phyloP scores from a whole-genome alignment of 2,329 filamentous ascomycete genomes.

The Exophiala oligosperma region DNA sequence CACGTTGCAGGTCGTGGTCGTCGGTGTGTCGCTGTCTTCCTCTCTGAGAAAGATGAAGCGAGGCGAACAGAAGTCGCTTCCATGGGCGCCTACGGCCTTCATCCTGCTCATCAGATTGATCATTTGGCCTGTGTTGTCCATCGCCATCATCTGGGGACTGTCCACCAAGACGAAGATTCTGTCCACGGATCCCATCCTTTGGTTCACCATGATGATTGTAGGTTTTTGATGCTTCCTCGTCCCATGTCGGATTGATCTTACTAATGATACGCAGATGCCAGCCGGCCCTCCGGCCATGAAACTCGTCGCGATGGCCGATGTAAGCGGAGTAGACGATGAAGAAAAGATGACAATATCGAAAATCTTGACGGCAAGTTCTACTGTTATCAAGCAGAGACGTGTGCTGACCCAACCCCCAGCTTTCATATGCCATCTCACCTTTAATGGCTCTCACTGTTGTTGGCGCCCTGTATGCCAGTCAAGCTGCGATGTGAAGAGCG shows the following conservation, averaged over 20 bases:
- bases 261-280: slow-evolving; percentile 42
- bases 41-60: slow-evolving; percentile 51
- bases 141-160: slow-evolving; percentile 56
- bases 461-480: slow-evolving; percentile 34
- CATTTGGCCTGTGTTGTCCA: slow-evolving; percentile 59
- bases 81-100: slow-evolving; percentile 42
- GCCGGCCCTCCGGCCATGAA: slow-evolving; percentile 57
- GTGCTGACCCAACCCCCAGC: slow-evolving; percentile 24
- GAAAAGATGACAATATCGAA: slow-evolving; percentile 57
- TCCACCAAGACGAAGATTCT: slow-evolving; percentile 55
- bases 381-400: neutral
- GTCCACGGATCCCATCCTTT: slow-evolving; percentile 61
- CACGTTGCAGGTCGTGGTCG: slow-evolving; percentile 64
- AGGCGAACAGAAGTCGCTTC: slow-evolving; percentile 46
- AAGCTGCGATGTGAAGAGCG: slow-evolving; percentile 24
- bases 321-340: slow-evolving; percentile 40
- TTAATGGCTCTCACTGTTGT: slow-evolving; percentile 35
- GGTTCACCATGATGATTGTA: slow-evolving; percentile 61
- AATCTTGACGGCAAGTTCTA: slow-evolving; percentile 36
- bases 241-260: too few species aligned
- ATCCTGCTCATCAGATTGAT: slow-evolving; percentile 55
- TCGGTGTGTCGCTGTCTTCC: slow-evolving; percentile 62
- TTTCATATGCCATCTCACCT: slow-evolving; percentile 36
- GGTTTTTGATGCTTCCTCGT: neutral
- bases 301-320: slow-evolving; percentile 49